These are phyloP conservation scores for Echinosophora koreensis DNA, from an alignment of 306 rosid species.

Conservation along the genomic window DNA sequence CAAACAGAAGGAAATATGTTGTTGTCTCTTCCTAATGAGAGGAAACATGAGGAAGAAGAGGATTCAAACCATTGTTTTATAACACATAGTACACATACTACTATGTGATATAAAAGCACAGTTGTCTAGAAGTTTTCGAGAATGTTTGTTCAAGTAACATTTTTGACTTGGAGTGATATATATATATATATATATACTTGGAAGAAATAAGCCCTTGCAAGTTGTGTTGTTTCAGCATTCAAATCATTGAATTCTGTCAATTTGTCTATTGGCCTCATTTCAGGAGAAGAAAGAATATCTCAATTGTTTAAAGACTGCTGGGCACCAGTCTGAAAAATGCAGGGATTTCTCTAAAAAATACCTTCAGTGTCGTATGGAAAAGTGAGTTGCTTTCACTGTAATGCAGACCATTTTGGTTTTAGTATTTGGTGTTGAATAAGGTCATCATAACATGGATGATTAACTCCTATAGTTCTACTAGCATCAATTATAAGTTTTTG, in stretches of 20 bases:
- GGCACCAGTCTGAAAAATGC: conserved; percentile 82
- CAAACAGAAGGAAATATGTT: no score
- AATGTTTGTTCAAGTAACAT: neutral
- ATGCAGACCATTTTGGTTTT: conserved; percentile 5
- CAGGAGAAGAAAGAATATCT: conserved; percentile 94
- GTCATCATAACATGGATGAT: conserved; percentile 13
- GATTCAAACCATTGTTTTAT: no score
- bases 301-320: conserved; percentile 72
- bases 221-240: neutral
- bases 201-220: neutral
- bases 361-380: conserved; percentile 89
- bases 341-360: conserved; percentile 83
- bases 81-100: no score
- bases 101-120: neutral
- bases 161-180: neutral
- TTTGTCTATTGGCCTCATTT: conserved; percentile 40
- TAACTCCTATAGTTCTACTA: neutral
- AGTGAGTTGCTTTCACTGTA: conserved; percentile 64
- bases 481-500: neutral
- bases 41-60: no score
- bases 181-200: neutral
- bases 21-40: no score
- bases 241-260: neutral
- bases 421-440: conserved; percentile 18
- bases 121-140: neutral